Evolutionary conservation across 306 rosid genomes (phyloP).

Genomic region (Cucurbita moschata): DNA sequence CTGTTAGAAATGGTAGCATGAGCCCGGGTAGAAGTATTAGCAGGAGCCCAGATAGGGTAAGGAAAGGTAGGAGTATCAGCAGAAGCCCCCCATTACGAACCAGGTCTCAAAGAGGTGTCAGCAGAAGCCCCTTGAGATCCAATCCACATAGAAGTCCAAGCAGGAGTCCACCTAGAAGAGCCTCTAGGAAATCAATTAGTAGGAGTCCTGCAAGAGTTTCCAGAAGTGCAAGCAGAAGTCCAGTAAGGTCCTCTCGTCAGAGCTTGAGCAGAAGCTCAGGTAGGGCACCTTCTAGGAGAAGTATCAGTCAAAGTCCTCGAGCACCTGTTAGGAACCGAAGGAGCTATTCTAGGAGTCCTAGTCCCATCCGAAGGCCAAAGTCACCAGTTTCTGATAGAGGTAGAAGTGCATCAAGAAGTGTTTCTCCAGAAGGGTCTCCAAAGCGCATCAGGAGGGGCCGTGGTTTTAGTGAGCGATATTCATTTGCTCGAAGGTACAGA

Average conservation of each 20-base stretch:
- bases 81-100: conserved; percentile 56
- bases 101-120: conserved; percentile 21
- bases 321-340: conserved; percentile 42
- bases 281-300: conserved; percentile 43
- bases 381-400: conserved; percentile 50
- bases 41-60: conserved; percentile 27
- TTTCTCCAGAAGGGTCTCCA: conserved; percentile 72
- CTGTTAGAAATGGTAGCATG: conserved; percentile 32
- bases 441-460: conserved; percentile 92
- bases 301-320: conserved; percentile 64
- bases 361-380: conserved; percentile 54
- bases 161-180: conserved; percentile 47
- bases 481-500: conserved; percentile 85
- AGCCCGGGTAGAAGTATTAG: conserved; percentile 34
- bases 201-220: conserved; percentile 53
- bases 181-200: conserved; percentile 33
- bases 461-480: conserved; percentile 87
- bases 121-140: conserved; percentile 33
- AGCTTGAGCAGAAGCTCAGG: conserved; percentile 82
- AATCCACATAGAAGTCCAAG: conserved; percentile 27
- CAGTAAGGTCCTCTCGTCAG: conserved; percentile 51
- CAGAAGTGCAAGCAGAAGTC: conserved; percentile 58
- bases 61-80: conserved; percentile 25
- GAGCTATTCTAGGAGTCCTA: conserved; percentile 79
- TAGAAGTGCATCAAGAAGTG: conserved; percentile 74